A percentile compares a stretch with the other conserved stretches of the same genome.
Conservation (phyloP, 73 alveolate species). For the Uronychia setigera region DNA sequence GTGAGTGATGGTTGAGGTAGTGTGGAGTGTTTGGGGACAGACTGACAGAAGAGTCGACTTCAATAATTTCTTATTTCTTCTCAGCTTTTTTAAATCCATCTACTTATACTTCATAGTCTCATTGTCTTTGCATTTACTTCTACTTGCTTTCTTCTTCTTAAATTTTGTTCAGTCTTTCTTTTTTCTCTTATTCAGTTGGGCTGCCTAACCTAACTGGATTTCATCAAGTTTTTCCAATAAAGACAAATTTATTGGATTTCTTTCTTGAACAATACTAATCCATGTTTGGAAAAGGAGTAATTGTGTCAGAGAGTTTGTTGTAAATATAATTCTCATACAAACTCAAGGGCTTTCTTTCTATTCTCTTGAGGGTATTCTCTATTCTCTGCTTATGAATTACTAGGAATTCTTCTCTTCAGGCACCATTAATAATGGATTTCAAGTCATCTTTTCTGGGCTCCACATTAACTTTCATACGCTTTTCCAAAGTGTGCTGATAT, state of each 20-base stretch:
- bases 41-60: too few relatives aligned
- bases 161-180: too few relatives aligned
- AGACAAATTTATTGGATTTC: neutral
- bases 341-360: neutral
- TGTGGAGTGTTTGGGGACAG: too few relatives aligned
- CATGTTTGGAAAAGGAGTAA: neutral
- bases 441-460: neutral
- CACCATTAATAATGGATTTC: neutral
- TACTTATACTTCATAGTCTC: too few relatives aligned
- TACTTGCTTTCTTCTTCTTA: too few relatives aligned
- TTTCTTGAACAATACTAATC: neutral
- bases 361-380: neutral
- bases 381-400: neutral
- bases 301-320: neutral
- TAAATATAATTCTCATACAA: neutral
- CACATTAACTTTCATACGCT: neutral
- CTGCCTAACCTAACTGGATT: too few relatives aligned
- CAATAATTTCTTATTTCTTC: too few relatives aligned
- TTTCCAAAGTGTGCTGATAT: neutral
- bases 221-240: neutral
- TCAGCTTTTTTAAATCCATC: too few relatives aligned
- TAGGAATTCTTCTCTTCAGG: neutral
- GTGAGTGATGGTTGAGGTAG: too few relatives aligned
- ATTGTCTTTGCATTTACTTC: too few relatives aligned
- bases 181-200: too few relatives aligned